Evolutionary conservation across 768 basidiomycete genomes (phyloP), one percentile per base, ranked within the genome.

Genomic region (Pleurotus tuber-regium): DNA sequence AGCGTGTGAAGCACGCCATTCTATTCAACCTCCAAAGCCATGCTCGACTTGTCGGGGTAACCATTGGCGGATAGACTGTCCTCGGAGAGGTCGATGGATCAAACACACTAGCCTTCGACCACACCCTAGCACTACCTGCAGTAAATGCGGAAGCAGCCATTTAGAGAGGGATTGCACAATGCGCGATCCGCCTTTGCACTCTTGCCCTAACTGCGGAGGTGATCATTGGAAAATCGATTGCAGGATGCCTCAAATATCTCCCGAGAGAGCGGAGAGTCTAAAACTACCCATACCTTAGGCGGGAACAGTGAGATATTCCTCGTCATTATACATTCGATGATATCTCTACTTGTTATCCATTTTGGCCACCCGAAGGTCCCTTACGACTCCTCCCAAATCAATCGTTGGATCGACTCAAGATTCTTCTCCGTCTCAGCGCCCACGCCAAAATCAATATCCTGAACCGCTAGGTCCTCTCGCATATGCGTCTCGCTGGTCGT

Each of bases 401-500:
- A 14, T 16, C n/a, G 6, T 7, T 16, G 8, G n/a, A 38, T 16
- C 36, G 36, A 38, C 36, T 11, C 36, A 28, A 44, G 24, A 43
- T 50, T 57, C 33, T 57, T 33, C 35, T 54, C 28, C 29, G 47
- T 47, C 19, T 53, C 41, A 2, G 36, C 49, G 7, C 50, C 55
- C 26, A 56, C 52, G 11, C 49, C 33, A 16, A 66, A 59, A 9
- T 59, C 47, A 25, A 66, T 39, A 4, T 59, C 41, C 31, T 66
- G 61, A 3, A 70, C 75, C 1, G 70, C 73, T 16, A 89, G 66
- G 51, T 82, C 86, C 53, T 90, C 80, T 30, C 69, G 66, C 83
- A 89, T 89, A 56, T 91, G 88, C 19, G 69, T 52, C 52, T 82
- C 76, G 51, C 76, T 75, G 0, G 79, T 87, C 9, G 89, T 91